Conservation (phyloP, 192 early-diverging fungal species). For the Chytriomyces sp. region DNA sequence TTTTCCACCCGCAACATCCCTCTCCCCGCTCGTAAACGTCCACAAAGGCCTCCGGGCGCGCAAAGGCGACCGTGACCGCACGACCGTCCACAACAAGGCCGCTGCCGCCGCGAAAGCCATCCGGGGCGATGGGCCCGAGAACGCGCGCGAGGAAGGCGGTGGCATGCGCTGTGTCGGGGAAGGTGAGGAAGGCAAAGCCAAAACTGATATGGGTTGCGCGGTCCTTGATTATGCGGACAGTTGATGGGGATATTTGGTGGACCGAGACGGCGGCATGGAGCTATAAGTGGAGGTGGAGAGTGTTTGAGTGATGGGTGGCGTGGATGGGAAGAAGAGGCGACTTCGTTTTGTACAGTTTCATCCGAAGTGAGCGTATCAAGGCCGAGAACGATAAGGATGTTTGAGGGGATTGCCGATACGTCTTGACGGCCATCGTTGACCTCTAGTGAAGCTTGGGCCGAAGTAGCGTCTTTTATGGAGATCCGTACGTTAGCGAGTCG, state of each 20-base stretch:
- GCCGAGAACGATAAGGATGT: constrained; percentile 58
- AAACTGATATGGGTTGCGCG: constrained; percentile 57
- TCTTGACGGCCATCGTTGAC: constrained; percentile 67
- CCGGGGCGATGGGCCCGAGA: not conserved
- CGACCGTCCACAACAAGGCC: constrained; percentile 51
- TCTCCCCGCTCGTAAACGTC: constrained; percentile 63
- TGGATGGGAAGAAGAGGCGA: too few species aligned
- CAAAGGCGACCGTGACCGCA: constrained; percentile 50
- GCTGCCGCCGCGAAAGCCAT: too few species aligned
- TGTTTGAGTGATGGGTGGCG: not conserved
- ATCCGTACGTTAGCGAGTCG: too few species aligned
- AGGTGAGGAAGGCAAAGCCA: constrained; percentile 70
- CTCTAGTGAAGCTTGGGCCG: not conserved
- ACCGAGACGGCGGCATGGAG: not conserved
- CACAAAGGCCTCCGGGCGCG: constrained; percentile 60
- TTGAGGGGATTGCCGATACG: constrained; percentile 52
- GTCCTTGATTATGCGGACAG: constrained; percentile 59
- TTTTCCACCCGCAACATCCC: constrained; percentile 53
- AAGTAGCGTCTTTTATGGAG: not conserved
- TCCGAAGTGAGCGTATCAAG: constrained; percentile 65
- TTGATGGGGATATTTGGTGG: constrained; percentile 27
- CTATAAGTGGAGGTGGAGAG: not conserved
- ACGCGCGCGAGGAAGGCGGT: not conserved
- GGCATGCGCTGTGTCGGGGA: constrained; percentile 35
- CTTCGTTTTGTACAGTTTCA: constrained; percentile 52